Evolutionary conservation across 208 protist genomes (phyloP).

Genomic region (Trypanosoma congolense): DNA sequence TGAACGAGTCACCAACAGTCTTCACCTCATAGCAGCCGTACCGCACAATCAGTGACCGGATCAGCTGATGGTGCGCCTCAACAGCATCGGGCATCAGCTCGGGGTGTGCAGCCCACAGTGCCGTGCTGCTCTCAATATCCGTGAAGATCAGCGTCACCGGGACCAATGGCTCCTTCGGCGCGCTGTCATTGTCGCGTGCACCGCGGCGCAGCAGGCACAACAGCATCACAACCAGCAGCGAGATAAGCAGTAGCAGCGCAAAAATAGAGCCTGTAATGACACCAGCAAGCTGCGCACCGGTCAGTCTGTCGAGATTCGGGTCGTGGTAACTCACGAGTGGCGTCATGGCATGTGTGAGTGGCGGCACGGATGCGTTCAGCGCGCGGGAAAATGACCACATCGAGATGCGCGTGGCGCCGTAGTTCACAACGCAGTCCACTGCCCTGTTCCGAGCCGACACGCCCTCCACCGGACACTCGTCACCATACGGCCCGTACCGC

Average conservation of each 20-base stretch:
- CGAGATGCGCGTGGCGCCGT: conserved; percentile 37
- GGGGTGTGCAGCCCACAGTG: conserved; percentile 52
- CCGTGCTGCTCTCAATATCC: conserved; percentile 77
- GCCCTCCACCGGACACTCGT: not conserved
- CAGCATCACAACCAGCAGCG: not conserved
- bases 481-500: conserved; percentile 21
- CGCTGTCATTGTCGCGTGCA: conserved; percentile 34
- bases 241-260: conserved; percentile 5
- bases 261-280: conserved; percentile 25
- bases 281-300: conserved; percentile 18
- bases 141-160: conserved; percentile 72
- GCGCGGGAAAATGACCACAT: conserved; percentile 27
- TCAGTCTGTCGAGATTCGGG: conserved; percentile 8
- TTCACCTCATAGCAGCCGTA: conserved; percentile 79
- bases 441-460: conserved; percentile 4
- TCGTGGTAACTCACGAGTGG: conserved; percentile 33
- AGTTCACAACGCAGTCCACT: conserved; percentile 27
- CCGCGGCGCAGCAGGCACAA: conserved; percentile 26
- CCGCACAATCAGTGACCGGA: conserved; percentile 48
- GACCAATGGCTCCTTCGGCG: conserved; percentile 30
- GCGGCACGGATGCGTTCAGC: conserved; percentile 23
- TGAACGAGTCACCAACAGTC: conserved; percentile 77
- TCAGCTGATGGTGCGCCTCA: conserved; percentile 51
- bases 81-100: conserved; percentile 55
- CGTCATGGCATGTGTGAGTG: conserved; percentile 10